These are phyloP conservation scores for Xanthoparmelia taractica DNA, from an alignment of 495 filamentous ascomycete genomes.

Conservation along the genomic window DNA sequence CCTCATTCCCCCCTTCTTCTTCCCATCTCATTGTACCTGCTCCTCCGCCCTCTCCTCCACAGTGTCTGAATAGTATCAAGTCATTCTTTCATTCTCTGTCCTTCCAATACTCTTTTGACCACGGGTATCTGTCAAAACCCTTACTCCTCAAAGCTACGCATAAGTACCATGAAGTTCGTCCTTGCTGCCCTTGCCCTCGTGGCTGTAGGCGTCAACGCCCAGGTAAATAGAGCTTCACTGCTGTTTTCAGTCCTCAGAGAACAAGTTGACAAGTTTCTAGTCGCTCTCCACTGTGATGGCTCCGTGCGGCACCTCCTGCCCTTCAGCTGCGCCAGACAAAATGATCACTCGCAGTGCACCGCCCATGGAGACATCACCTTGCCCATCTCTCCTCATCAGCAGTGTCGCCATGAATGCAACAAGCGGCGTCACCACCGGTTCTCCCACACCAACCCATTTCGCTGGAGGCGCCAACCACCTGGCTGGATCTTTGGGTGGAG, in stretches of 20 bases:
- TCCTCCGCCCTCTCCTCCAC: not conserved
- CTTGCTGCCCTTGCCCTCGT: slow-evolving; percentile 17
- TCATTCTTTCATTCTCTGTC: slow-evolving; percentile 10
- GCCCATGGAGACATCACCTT: slow-evolving; percentile 23
- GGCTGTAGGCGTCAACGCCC: slow-evolving; percentile 17
- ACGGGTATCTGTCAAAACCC: not conserved
- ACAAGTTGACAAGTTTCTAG: not conserved
- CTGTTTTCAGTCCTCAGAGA: not conserved
- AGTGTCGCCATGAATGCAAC: slow-evolving; percentile 18
- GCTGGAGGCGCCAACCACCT: slow-evolving; percentile 23
- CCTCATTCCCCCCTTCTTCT: not conserved
- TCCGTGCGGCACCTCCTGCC: slow-evolving; percentile 26
- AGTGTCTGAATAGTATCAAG: not conserved
- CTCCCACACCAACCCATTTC: slow-evolving; percentile 22
- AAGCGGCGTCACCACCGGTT: slow-evolving; percentile 7
- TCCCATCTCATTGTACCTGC: not conserved
- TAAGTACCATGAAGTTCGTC: slow-evolving; percentile 21
- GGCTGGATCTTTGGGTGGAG: slow-evolving; percentile 18
- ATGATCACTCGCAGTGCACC: slow-evolving; percentile 22
- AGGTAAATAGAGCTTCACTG: slow-evolving; percentile 8
- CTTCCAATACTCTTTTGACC: slow-evolving; percentile 11
- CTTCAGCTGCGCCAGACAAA: slow-evolving; percentile 21
- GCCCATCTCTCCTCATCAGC: slow-evolving; percentile 26
- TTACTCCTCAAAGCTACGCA: not conserved
- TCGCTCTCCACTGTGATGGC: slow-evolving; percentile 20